Base-by-base conservation (phyloP, 768 basidiomycete species). In the Lactarius quietus region DNA sequence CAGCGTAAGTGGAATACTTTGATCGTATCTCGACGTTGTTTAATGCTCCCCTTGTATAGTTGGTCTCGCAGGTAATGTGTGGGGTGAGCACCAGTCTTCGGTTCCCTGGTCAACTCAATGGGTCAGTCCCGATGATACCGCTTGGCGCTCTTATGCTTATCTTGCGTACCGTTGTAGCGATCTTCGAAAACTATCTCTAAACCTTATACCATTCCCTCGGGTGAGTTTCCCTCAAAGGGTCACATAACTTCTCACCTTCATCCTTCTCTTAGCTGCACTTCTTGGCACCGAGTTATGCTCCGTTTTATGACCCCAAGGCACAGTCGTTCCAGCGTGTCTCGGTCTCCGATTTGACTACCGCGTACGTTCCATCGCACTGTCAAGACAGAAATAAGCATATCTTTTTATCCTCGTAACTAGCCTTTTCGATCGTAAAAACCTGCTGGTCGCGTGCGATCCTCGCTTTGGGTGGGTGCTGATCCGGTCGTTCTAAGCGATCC, bases 131-230 rank as follows among this genome's bases (percentile, higher is more conserved):
- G 6, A 15, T 33, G 45, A 18, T 29, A 23, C 58, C 7, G 5
- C 23, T 17, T 41, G 56, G 35, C 8, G 17, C 20, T 28, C 9
- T 29, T 43, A 59, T 9, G 14, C 61, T 59, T 20, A 62, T 55
- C 35, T 23, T n/a, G 26, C 62, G 18, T 12, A n/a, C 36, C 39
- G 43, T 67, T 51, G 23, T 66, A 92, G 90, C 53, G 93, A 95
- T 72, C 79, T 95, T 39, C 86, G 93, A 62, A 95, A 95, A 75
- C 84, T 98, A 53, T 92, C 86, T 56, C 88, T 96, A 85, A 98
- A 98, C 77, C 83, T 98, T 59, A 82, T 98, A 67, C 96, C 96
- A 0, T 99, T 98, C 84, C 96, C 96, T 70, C 93, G 95, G 65
- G 90, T 90, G 75, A 59, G 85, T 12, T 14, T 18, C 8, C 18